Evolutionary conservation across 2,329 filamentous ascomycete species (phyloP), one percentile per base, ranked within the genome.

Genomic region (Exophiala phaeomuriformis): DNA sequence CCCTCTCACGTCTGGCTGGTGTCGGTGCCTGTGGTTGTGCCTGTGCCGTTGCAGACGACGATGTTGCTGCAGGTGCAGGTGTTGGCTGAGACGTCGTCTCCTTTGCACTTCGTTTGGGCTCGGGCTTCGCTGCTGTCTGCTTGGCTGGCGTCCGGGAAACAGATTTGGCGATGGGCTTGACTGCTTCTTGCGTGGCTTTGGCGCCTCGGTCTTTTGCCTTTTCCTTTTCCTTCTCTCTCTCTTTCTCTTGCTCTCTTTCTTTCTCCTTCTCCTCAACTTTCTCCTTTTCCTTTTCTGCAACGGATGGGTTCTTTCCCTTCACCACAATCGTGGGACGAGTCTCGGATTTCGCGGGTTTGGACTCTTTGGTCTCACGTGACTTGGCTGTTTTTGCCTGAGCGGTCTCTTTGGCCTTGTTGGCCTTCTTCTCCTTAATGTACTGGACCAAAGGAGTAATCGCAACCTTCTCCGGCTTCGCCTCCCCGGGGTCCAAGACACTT

Each of bases 351-450:
- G 66, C 65, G n/a, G 69, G 64, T 63, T 82, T 82, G 12, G 74
- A 72, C 42, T 86, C 86, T 69, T 86, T 90, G 49, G 71, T 68
- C 53, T 85, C 81, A 64, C 85, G 85, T 30, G 75, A 72, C 64
- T 80, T 80, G 6, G 64, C 56, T 19, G 64, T 59, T 49, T 63
- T 61, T 29, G 58, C 59, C 28, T 65, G 58, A 45, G 65, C 59
- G 28, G 59, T 60, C 32, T 75, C 73, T 63, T 77, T 78, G 32
- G 77, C 77, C 65, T 81, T 82, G 67, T 82, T 88, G 9, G 88
- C 88, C 72, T 95, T 96, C 72, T 94, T 95, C 68, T 96, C 90
- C 61, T 86, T 86, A 35, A 96, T 77, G 61, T 84, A 94, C 66
- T 96, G 89, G 50, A 97, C 87, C 49, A 98, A 72, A 0, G 93